These are phyloP conservation scores for Colletotrichum neosansevieriae DNA, from an alignment of 2,329 filamentous ascomycete species.

Conservation along the genomic window DNA sequence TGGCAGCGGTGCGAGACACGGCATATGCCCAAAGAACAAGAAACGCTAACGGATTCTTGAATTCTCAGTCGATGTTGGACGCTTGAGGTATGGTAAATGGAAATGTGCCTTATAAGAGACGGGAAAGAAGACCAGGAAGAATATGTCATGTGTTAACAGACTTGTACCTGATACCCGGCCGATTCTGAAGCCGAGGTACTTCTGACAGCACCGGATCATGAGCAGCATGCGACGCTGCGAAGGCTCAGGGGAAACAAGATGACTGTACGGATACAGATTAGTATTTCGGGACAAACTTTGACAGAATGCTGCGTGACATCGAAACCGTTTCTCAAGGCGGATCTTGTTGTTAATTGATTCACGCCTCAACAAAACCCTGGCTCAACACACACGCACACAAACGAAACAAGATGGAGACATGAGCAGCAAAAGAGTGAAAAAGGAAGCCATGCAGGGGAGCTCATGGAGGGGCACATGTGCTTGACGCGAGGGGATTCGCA, in stretches of 20 bases:
- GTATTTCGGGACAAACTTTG: too few species aligned
- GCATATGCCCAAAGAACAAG: neutral
- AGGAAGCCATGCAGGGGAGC: neutral
- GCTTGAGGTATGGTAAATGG: neutral
- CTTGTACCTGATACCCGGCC: neutral
- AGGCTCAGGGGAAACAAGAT: too few species aligned
- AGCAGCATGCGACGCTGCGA: neutral
- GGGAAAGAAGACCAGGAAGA: too few species aligned
- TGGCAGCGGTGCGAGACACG: neutral
- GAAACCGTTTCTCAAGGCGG: neutral
- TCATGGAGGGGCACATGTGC: neutral
- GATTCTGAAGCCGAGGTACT: slow-evolving; percentile 3
- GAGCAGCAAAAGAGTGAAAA: slow-evolving; percentile 2
- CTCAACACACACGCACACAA: neutral
- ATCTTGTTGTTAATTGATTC: neutral
- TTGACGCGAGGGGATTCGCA: neutral
- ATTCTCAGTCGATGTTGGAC: too few species aligned
- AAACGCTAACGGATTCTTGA: slow-evolving; percentile 5
- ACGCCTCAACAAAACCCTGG: slow-evolving; percentile 6
- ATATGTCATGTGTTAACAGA: neutral
- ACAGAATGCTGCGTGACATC: too few species aligned
- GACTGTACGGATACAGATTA: too few species aligned
- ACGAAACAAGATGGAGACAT: neutral
- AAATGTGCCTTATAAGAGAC: too few species aligned
- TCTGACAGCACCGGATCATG: neutral